Base-by-base conservation (phyloP, 78 protist genomes). In the Protostelium mycophagum region DNA sequence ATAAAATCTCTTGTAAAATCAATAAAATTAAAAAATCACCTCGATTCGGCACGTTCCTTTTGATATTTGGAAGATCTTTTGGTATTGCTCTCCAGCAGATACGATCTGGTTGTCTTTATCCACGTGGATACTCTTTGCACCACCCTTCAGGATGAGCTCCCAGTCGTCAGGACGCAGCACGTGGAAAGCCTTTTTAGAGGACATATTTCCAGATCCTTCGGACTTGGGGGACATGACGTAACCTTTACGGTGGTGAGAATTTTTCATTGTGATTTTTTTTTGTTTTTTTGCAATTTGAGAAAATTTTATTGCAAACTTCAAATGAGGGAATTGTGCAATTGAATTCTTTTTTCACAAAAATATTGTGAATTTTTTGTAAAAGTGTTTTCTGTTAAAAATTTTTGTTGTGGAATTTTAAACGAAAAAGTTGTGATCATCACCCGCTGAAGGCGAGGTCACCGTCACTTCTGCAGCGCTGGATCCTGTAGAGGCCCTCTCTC, bases 1-100 rank as follows among this genome's bases (percentile, higher is more conserved):
- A n/a, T n/a, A n/a, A n/a, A n/a, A n/a, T n/a, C n/a, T n/a, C n/a
- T n/a, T n/a, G n/a, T n/a, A n/a, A n/a, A n/a, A n/a, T n/a, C n/a
- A n/a, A n/a, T n/a, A n/a, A n/a, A n/a, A n/a, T n/a, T n/a, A n/a
- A n/a, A n/a, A n/a, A n/a, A n/a, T n/a, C 73, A 51, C 73, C 73
- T 93, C 95, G 34, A 93, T 90, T 31, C 95, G 51, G 84, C 92
- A 90, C n/a, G 84, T 88, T 85, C 95, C 95, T 85, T 85, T 87
- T 28, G 91, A 89, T 36, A 93, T 90, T 85, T 93, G 95, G 93
- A 88, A 93, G 28, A 93, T 93, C 88, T 88, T 90, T 73, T 93
- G 95, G 83, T 89, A 90, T n/a, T 89, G 86, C 31, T 93, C 95
- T 28, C 95, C 95, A 63, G 87, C 88, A 36, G 38, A 38, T 28